Evolutionary conservation across 2,329 filamentous ascomycete genomes (phyloP), one percentile per base, ranked within the genome.

Genomic region (Monilinia aucupariae): DNA sequence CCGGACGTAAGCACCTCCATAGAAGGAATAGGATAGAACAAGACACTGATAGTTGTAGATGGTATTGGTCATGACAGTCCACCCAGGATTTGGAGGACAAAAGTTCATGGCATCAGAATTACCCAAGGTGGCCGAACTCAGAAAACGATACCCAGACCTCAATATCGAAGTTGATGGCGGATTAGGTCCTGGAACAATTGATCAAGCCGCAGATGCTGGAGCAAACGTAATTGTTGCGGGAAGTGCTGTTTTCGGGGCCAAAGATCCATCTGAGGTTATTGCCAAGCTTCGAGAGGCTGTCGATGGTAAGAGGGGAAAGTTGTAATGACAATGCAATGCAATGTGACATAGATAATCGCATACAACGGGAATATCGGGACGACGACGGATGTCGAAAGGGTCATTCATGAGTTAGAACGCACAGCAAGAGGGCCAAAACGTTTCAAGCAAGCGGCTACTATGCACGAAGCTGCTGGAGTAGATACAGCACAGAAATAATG

Each of bases 101-200:
- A 97, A 96, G 74, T 99, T 99, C 81, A 97, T 97, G 92, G 87
- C 91, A 15, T 91, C 90, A 8, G 91, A 96, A 79, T 85, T 99
- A 69, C 92, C 93, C 74, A 99, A 99, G 79, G 94, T 99, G 30
- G 78, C 88, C 68, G 91, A 88, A 47, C 81, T 99, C 70, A 86
- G 94, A 65, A 79, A 87, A 74, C 86, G 85, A 72, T 99, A 97
- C 75, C 93, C 94, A 2, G 84, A 96, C 7, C 79, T 99, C 66
- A 94, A 97, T 78, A 99, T 99, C 71, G 94, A 99, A 78, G 93
- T 99, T 48, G 94, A 99, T 75, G 94, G 94, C 60, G 94, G 94
- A 3, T 77, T 99, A 51, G 92, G 91, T 1, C 86, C 91, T 61
- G 85, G 86, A 68, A 99, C 94, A 0, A 94, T 99, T 70, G 92